Percentiles rank a stretch among this genome's conserved stretches.
phyloP scores from a whole-genome alignment of 805 yeast species.

The Starmerella bombicola region DNA sequence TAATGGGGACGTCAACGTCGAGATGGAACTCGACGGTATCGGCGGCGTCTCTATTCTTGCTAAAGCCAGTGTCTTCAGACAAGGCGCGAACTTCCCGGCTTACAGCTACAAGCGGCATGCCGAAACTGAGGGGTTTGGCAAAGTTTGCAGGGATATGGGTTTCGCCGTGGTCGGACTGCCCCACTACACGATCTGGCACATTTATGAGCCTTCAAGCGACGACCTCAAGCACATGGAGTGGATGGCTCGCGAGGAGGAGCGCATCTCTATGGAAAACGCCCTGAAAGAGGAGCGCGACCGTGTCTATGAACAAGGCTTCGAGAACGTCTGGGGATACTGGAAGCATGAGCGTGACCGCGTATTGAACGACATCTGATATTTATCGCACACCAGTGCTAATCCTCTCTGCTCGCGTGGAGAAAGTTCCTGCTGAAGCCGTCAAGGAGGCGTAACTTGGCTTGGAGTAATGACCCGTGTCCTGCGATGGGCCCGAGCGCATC shows the following conservation, averaged over 20 bases:
- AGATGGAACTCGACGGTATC: slow-evolving; percentile 88
- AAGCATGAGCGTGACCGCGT: slow-evolving; percentile 52
- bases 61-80: slow-evolving; percentile 72
- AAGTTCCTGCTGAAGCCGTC: too few species aligned
- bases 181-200: slow-evolving; percentile 94
- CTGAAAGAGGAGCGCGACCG: slow-evolving; percentile 29
- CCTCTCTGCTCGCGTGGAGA: too few species aligned
- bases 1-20: slow-evolving; percentile 85
- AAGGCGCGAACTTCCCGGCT: slow-evolving; percentile 92
- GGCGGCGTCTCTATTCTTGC: slow-evolving; percentile 93
- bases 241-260: slow-evolving; percentile 35
- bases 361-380: slow-evolving; percentile 28
- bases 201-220: slow-evolving; percentile 89
- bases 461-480: too few species aligned
- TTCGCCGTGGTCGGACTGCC: slow-evolving; percentile 82
- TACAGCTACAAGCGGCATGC: slow-evolving; percentile 93
- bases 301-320: slow-evolving; percentile 64
- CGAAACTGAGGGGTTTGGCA: slow-evolving; percentile 95
- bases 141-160: slow-evolving; percentile 78
- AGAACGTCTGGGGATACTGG: slow-evolving; percentile 67
- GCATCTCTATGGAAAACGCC: slow-evolving; percentile 29
- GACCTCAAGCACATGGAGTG: slow-evolving; percentile 61
- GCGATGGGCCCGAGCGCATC: too few species aligned
- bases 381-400: too few species aligned
- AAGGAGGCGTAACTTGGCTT: too few species aligned